These are phyloP conservation scores for Alloteropsis angusta DNA, from an alignment of 202 grass and related monocot species.

Conservation along the genomic window DNA sequence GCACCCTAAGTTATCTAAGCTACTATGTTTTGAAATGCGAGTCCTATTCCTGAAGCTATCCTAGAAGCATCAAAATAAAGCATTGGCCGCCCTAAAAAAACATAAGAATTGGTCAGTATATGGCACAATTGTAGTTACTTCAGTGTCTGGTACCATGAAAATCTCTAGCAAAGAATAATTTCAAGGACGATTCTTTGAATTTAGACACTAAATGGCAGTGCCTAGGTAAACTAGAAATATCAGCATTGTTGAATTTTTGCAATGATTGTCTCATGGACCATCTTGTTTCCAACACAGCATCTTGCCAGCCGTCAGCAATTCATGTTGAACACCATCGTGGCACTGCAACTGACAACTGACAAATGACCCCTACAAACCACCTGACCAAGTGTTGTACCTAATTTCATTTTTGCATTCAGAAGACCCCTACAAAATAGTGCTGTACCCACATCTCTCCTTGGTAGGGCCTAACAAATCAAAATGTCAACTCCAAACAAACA, in stretches of 20 bases:
- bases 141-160: slow-evolving; percentile 20
- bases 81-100: background rate
- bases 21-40: slow-evolving; percentile 3
- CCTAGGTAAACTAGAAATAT: slow-evolving; percentile 11
- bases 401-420: slow-evolving; percentile 19
- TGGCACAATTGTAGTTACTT: slow-evolving; percentile 18
- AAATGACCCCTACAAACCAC: slow-evolving; percentile 20
- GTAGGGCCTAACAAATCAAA: slow-evolving; percentile 28
- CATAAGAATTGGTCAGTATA: background rate
- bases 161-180: background rate
- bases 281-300: slow-evolving; percentile 22
- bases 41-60: slow-evolving; percentile 9
- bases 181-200: slow-evolving; percentile 20
- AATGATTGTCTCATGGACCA: slow-evolving; percentile 35
- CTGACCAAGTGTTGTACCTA: slow-evolving; percentile 26
- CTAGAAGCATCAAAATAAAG: slow-evolving; percentile 21
- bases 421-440: slow-evolving; percentile 26
- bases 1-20: slow-evolving; percentile 3
- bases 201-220: slow-evolving; percentile 3
- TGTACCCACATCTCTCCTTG: slow-evolving; percentile 26
- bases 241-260: slow-evolving; percentile 6
- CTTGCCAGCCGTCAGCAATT: slow-evolving; percentile 30
- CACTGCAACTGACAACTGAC: slow-evolving; percentile 18
- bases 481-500: slow-evolving; percentile 27
- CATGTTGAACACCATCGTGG: slow-evolving; percentile 19